These are phyloP conservation scores for Nyctanthes arbortristis DNA, from an alignment of 257 asterid genomes.

Conservation along the genomic window DNA sequence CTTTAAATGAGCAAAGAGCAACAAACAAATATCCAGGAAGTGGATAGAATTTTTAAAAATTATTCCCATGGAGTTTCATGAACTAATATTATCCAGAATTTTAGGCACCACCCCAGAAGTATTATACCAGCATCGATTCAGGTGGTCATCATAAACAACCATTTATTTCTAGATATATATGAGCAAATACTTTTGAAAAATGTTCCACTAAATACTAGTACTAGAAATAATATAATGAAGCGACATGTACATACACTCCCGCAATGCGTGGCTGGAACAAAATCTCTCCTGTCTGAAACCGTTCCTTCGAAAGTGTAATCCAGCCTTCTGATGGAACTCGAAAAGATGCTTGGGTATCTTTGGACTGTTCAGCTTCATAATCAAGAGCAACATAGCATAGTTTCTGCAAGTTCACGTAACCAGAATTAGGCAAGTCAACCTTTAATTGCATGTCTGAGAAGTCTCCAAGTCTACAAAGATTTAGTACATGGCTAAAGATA, in stretches of 20 bases:
- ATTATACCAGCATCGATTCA: neutral
- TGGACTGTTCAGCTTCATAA: conserved; percentile 82
- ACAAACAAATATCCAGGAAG: neutral
- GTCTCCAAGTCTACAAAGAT: conserved; percentile 12
- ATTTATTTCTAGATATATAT: neutral
- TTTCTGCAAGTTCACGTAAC: conserved; percentile 58
- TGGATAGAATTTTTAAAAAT: neutral
- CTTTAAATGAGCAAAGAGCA: neutral
- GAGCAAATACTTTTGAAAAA: conserved; percentile 1
- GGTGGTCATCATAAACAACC: neutral
- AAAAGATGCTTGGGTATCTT: conserved; percentile 68
- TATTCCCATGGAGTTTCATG: neutral
- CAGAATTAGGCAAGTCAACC: conserved; percentile 24
- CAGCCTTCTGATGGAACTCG: conserved; percentile 58
- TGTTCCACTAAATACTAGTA: conserved; percentile 18
- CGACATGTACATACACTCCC: conserved; percentile 67
- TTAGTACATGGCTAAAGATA: neutral
- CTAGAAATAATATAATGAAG: conserved; percentile 28
- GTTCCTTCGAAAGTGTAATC: conserved; percentile 85
- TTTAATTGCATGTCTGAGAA: conserved; percentile 19
- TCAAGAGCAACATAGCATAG: conserved; percentile 91
- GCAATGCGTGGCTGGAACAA: conserved; percentile 86
- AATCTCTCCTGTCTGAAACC: conserved; percentile 96
- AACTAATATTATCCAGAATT: neutral
- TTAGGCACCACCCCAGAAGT: neutral